phyloP scores from a whole-genome alignment of 1,139 yeast genomes.

The Spencermartinsiella ligniputridi region DNA sequence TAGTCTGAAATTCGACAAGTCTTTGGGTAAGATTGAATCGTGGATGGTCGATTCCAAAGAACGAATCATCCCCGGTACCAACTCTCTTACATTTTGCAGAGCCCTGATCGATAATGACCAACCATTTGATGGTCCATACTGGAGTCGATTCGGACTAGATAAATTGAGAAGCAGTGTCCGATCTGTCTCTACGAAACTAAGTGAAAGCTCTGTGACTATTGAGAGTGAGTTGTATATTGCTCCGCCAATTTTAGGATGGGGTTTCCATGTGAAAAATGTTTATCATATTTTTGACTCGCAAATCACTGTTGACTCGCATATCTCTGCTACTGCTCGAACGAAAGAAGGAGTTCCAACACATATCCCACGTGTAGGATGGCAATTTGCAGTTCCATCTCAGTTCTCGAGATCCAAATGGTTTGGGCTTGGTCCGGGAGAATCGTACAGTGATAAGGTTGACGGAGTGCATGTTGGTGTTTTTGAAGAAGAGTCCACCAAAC shows the following conservation, averaged over 20 bases:
- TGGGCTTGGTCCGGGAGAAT: slow-evolving; percentile 37
- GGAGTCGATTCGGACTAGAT: slow-evolving; percentile 23
- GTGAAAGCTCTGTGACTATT: slow-evolving; percentile 4
- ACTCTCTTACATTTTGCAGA: slow-evolving; percentile 29
- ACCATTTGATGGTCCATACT: slow-evolving; percentile 19
- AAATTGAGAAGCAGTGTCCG: slow-evolving; percentile 12
- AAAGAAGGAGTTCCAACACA: slow-evolving; percentile 11
- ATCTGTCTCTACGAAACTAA: slow-evolving; percentile 1
- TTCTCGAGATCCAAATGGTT: slow-evolving; percentile 28
- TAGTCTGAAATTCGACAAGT: slow-evolving; percentile 14
- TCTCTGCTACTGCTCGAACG: slow-evolving; percentile 7
- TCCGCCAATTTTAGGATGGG: slow-evolving; percentile 23
- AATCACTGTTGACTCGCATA: slow-evolving; percentile 7
- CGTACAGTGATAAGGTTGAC: slow-evolving; percentile 32
- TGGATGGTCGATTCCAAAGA: slow-evolving; percentile 18
- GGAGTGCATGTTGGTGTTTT: slow-evolving; percentile 28
- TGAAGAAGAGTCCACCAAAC: slow-evolving; percentile 12
- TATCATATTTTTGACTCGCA: slow-evolving; percentile 11
- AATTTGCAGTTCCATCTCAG: slow-evolving; percentile 18
- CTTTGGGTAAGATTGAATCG: slow-evolving; percentile 12
- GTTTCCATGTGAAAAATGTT: slow-evolving; percentile 7
- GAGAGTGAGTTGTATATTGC: slow-evolving; percentile 8
- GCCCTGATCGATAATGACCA: slow-evolving; percentile 31
- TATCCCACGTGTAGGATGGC: slow-evolving; percentile 27
- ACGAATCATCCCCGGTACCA: slow-evolving; percentile 17